Evolutionary conservation across 805 yeast species (phyloP).

Genomic region (Schizosaccharomyces octosporus): DNA sequence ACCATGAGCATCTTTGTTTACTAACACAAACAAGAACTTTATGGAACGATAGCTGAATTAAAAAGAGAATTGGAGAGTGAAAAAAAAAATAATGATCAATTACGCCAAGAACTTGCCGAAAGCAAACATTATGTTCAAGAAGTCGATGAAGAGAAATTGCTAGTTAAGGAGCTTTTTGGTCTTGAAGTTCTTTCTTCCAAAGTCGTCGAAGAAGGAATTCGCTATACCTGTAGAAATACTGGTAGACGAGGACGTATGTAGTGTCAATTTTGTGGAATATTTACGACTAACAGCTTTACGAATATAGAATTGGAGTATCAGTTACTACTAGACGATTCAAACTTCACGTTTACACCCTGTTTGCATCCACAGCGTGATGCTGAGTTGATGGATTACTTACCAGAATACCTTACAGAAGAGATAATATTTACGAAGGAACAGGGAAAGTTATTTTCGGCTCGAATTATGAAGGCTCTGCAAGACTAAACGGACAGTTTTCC

Average conservation of each 20-base stretch:
- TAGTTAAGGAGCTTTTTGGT: not conserved
- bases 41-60: not conserved
- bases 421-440: not conserved
- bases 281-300: not conserved
- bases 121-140: too few species aligned
- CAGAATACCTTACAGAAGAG: not conserved
- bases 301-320: not conserved
- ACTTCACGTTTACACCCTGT: not conserved
- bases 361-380: not conserved
- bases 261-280: not conserved
- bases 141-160: not conserved
- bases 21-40: too few species aligned
- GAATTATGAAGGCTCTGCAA: not conserved
- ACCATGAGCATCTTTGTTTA: not conserved
- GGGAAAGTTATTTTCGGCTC: not conserved
- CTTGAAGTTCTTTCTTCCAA: not conserved
- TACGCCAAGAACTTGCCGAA: not conserved
- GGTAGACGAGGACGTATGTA: not conserved
- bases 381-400: not conserved
- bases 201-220: not conserved
- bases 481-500: not conserved
- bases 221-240: not conserved
- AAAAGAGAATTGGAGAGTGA: not conserved
- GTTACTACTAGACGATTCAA: not conserved
- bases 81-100: not conserved